Percentiles rank a stretch among this genome's conserved stretches.
These are phyloP conservation scores for Nematodospora valgi DNA, from an alignment of 805 yeast species.

Conservation along the genomic window DNA sequence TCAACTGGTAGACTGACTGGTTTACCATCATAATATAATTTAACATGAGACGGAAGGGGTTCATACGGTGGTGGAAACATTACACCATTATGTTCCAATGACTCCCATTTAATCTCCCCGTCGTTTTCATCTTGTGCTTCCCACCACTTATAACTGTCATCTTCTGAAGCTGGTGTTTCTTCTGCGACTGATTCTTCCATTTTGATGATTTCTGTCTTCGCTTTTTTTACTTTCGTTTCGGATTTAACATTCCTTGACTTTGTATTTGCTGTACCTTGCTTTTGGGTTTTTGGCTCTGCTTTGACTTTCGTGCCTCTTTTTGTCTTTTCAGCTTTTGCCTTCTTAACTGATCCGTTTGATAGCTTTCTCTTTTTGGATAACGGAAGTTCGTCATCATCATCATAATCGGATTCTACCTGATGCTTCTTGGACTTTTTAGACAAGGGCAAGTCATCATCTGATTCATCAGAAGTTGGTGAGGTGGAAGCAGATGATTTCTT, in stretches of 20 bases:
- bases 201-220: too few relatives aligned
- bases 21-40: slow-evolving; percentile 69
- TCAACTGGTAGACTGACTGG: slow-evolving; percentile 71
- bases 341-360: slow-evolving; percentile 4
- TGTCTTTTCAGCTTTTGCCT: not conserved
- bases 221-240: slow-evolving; percentile 2
- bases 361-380: slow-evolving; percentile 8
- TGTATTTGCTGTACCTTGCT: slow-evolving; percentile 5
- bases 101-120: slow-evolving; percentile 80
- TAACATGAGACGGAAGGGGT: slow-evolving; percentile 75
- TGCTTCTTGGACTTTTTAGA: not conserved
- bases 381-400: slow-evolving; percentile 14
- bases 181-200: slow-evolving; percentile 7
- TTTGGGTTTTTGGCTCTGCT: not conserved
- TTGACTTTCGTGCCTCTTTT: slow-evolving; percentile 7
- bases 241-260: slow-evolving; percentile 3
- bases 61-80: slow-evolving; percentile 90
- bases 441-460: slow-evolving; percentile 9
- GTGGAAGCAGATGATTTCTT: not conserved
- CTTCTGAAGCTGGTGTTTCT: slow-evolving; percentile 21
- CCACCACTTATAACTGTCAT: slow-evolving; percentile 68
- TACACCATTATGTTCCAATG: slow-evolving; percentile 86
- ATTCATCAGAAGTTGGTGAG: slow-evolving; percentile 2
- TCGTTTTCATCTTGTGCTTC: slow-evolving; percentile 78
- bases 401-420: slow-evolving; percentile 1